Base-by-base conservation (phyloP, 371 early-diverging fungal genomes). In the Syncephalis plumigaleata region DNA sequence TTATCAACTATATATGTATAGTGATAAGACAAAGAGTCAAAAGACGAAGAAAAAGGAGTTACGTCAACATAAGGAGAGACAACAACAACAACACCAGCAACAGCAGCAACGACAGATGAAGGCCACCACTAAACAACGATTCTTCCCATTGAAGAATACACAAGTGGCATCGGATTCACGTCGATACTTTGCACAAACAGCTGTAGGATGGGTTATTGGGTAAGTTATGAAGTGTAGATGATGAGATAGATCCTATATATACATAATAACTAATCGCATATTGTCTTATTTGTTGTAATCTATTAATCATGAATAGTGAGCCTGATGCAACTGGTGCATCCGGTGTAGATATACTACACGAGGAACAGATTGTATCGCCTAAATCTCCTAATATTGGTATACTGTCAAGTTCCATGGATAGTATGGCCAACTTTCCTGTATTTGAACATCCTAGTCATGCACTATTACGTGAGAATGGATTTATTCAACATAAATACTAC, bases 381-480 rank as follows among this genome's bases (percentile, higher is more conserved):
- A 57, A 47, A 22, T 53, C 61, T n/a, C 31, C 31, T 31, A 11
- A 11, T 7, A 31, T 11, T 4, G 31, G 57, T 9, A 66, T 68
- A 20, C 61, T 65, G 2, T 64, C 68, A 9, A 44, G 61, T 26
- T 74, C 72, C 46, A 31, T 31, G 31, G 31, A 31, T 31, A 31
- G 31, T 66, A 69, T 52, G 70, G 73, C 2, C 81, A 81, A 47
- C n/a, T 79, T 86, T 61, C 71, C 78, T 15, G 65, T 70, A 17
- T 88, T 88, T 71, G 87, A 94, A 68, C 95, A 94, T 59, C 93
- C 95, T 0, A 79, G 80, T 45, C 91, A 92, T 55, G 92, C 89
- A 58, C 71, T 94, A 20, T 60, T 94, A 56, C 79, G 81, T 50
- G 93, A 94, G 62, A 90, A 91, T 58, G 92, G 92, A 2, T 94